A percentile compares a stretch with the other conserved stretches of the same genome.
These are phyloP conservation scores for Coprinopsis strossmayeri DNA, from an alignment of 768 basidiomycete species.

Conservation along the genomic window DNA sequence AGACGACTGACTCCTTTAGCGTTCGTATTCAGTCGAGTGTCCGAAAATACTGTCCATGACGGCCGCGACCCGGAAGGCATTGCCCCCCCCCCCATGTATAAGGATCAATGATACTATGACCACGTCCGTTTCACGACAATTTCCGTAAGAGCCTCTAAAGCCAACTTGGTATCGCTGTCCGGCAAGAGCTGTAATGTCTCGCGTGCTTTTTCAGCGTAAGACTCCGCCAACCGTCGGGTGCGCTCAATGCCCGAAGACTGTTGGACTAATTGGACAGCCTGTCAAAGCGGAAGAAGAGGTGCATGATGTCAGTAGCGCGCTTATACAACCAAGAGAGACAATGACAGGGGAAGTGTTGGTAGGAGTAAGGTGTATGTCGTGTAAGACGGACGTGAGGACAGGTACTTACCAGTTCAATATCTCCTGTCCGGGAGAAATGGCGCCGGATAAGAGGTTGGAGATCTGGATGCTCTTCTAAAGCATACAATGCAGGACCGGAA, in stretches of 20 bases:
- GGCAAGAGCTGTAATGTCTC: conserved; percentile 67
- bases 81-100: too few relatives aligned
- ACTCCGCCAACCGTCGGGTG: conserved; percentile 68
- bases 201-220: conserved; percentile 72
- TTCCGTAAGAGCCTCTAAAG: conserved; percentile 67
- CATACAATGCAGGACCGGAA: conserved; percentile 80
- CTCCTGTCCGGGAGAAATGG: conserved; percentile 70
- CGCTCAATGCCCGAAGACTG: conserved; percentile 70
- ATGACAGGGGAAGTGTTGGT: not conserved
- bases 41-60: too few relatives aligned
- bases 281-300: not conserved
- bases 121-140: conserved; percentile 57
- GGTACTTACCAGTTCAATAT: conserved; percentile 64
- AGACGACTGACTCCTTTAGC: too few relatives aligned
- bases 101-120: conserved; percentile 25
- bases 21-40: too few relatives aligned
- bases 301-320: not conserved
- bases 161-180: conserved; percentile 71
- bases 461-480: conserved; percentile 77
- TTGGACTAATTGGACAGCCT: conserved; percentile 67
- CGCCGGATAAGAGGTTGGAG: conserved; percentile 74
- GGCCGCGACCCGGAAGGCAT: too few relatives aligned
- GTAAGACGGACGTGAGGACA: too few relatives aligned
- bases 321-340: not conserved
- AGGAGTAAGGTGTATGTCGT: not conserved